phyloP scores from a whole-genome alignment of 2,329 filamentous ascomycete genomes.

The Ophiostoma quercus region DNA sequence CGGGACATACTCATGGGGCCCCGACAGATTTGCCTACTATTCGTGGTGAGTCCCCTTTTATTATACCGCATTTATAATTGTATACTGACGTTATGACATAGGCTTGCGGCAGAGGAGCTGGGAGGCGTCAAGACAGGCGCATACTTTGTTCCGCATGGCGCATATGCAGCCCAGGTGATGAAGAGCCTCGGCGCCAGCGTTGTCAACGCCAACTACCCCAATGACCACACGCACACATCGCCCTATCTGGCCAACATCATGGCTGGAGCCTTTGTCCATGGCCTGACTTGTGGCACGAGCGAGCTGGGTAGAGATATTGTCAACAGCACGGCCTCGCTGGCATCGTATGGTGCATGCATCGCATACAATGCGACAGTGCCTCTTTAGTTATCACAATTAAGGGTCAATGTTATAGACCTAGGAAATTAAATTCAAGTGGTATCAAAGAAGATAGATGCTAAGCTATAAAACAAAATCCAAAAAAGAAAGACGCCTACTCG shows the following conservation, averaged over 20 bases:
- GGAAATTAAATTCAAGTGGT: not conserved
- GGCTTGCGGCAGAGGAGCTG: slow-evolving; percentile 35
- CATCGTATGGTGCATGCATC: slow-evolving; percentile 23
- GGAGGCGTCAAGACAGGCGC: slow-evolving; percentile 39
- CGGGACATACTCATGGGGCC: slow-evolving; percentile 45
- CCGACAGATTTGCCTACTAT: slow-evolving; percentile 54
- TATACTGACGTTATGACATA: not conserved
- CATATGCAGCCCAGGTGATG: slow-evolving; percentile 51
- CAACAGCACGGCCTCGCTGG: slow-evolving; percentile 24
- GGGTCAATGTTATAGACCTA: not conserved
- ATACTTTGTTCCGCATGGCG: slow-evolving; percentile 52
- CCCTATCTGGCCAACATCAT: slow-evolving; percentile 51
- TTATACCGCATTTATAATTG: too few species aligned
- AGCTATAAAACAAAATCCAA: not conserved
- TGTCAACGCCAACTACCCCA: slow-evolving; percentile 51
- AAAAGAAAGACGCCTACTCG: slow-evolving; percentile 46
- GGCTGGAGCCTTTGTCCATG: slow-evolving; percentile 47
- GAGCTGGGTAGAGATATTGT: slow-evolving; percentile 22
- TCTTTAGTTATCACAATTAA: not conserved
- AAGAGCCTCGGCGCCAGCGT: slow-evolving; percentile 40
- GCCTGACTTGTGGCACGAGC: slow-evolving; percentile 25
- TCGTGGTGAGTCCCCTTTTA: slow-evolving; percentile 23
- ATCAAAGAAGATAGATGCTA: not conserved
- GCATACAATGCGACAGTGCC: slow-evolving; percentile 23
- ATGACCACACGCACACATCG: slow-evolving; percentile 60